Base-by-base conservation (phyloP, 148 eudicot species). In the Amaranthus cruentus region DNA sequence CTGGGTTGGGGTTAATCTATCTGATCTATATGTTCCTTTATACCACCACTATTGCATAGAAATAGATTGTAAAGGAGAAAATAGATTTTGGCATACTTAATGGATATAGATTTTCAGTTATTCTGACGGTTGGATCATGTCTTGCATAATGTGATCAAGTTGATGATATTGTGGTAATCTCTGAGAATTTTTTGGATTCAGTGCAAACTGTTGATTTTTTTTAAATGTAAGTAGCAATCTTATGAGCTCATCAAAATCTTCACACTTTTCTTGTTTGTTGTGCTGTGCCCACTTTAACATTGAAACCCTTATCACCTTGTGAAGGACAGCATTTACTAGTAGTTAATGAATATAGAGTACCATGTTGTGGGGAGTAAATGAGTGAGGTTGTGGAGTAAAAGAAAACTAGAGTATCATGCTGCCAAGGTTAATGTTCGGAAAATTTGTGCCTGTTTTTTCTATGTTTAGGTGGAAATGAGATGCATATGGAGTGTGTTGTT, bases 201-300 rank as follows among this genome's bases (percentile, higher is more conserved):
- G 52, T 51, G 47, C 21, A 42, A 28, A 12, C 9, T 53, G 59
- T 9, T 69, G 61, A 54, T 55, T 62, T 38, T 54, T 70, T 46
- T 28, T 0, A 28, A 55, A 46, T 70, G 73, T 56, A 2, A 70
- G 49, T 63, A 42, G 8, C 14, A 70, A 15, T 70, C 73, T 46
- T 70, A 53, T 70, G 73, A 43, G 73, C 42, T 56, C 63, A 55
- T n/a, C 52, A 12, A 42, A n/a, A 11, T 46, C 38, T 28, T 70
- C 73, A 70, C 50, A 70, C 38, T 43, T 44, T 46, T 15, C 63
- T 55, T 56, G 62, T 70, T 70, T 66, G 42, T 49, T 7, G 69
- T 66, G 55, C 42, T 48, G 69, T 66, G 7, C 43, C 44, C 55
- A 67, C 70, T 8, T 5, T 21, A 51, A 21, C 6, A 51, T 15